Conservation (phyloP, 192 early-diverging fungal species). For the Linnemannia exigua region DNA sequence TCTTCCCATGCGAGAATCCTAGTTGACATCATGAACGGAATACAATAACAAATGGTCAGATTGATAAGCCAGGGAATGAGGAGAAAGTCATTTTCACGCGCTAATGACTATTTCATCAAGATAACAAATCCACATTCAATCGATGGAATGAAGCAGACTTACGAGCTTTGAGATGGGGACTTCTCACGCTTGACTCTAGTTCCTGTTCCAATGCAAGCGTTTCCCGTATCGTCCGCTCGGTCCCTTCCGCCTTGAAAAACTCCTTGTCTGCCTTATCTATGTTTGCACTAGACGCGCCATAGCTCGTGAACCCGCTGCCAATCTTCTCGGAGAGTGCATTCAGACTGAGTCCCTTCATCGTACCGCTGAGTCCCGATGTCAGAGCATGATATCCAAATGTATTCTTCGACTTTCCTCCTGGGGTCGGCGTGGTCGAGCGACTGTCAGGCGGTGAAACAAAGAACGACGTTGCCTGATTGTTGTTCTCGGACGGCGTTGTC, state of each 20-base stretch:
- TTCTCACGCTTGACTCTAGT: slow-evolving; percentile 9
- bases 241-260: background rate
- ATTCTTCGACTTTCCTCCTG: slow-evolving; percentile 35
- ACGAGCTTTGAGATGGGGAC: slow-evolving; percentile 72
- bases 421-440: slow-evolving; percentile 42
- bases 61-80: background rate
- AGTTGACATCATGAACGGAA: background rate
- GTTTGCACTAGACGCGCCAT: slow-evolving; percentile 15
- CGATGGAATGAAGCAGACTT: slow-evolving; percentile 26
- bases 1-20: slow-evolving; percentile 79
- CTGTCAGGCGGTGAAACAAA: slow-evolving; percentile 27
- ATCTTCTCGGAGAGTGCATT: slow-evolving; percentile 53
- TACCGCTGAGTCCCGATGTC: slow-evolving; percentile 45
- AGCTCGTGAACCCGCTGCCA: slow-evolving; percentile 47
- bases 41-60: background rate
- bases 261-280: slow-evolving; percentile 42
- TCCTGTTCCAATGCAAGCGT: slow-evolving; percentile 20
- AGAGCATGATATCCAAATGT: slow-evolving; percentile 45
- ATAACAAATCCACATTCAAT: background rate
- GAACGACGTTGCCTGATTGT: slow-evolving; percentile 10
- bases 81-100: background rate
- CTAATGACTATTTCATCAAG: background rate
- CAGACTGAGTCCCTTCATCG: slow-evolving; percentile 53
- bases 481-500: slow-evolving; percentile 7
- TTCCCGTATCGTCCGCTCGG: slow-evolving; percentile 17